These are phyloP conservation scores for Rhodotorula sp. DNA, from an alignment of 1,284 basidiomycete species.

Conservation along the genomic window DNA sequence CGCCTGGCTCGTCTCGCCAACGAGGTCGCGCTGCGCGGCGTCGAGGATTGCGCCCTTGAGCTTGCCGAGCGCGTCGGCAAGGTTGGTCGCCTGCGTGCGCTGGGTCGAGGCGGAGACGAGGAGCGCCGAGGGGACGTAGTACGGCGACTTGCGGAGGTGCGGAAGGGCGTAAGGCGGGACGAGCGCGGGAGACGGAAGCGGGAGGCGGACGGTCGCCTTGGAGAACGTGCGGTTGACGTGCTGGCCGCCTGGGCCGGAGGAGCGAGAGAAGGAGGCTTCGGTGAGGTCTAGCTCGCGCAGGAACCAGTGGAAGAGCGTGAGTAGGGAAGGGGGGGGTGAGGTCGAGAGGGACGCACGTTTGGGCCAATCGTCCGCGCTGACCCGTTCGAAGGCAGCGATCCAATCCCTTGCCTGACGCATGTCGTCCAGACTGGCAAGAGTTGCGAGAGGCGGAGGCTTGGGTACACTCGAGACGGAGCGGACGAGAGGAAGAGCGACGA, in stretches of 20 bases:
- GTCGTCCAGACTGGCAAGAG: conserved; percentile 22
- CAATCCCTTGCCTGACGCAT: conserved; percentile 29
- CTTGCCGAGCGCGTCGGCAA: conserved; percentile 29
- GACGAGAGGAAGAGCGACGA: neutral
- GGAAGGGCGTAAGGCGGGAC: conserved; percentile 32
- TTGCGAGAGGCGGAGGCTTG: conserved; percentile 9
- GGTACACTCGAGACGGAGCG: conserved; percentile 2
- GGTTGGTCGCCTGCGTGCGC: conserved; percentile 32
- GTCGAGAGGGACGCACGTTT: conserved; percentile 17
- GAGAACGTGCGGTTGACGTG: conserved; percentile 47
- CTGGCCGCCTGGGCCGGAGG: conserved; percentile 45
- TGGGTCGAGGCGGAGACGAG: conserved; percentile 30
- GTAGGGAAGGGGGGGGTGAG: neutral
- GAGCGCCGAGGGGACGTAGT: conserved; percentile 29
- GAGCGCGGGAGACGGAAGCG: conserved; percentile 19
- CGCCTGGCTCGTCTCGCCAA: conserved; percentile 34
- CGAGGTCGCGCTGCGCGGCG: conserved; percentile 30
- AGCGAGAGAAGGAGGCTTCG: conserved; percentile 40
- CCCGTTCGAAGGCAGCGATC: conserved; percentile 17
- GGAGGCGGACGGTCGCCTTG: conserved; percentile 43
- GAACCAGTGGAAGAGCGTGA: neutral
- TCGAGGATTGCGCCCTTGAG: conserved; percentile 28
- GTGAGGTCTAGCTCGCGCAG: conserved; percentile 14
- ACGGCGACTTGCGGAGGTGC: conserved; percentile 16
- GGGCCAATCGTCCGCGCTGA: conserved; percentile 13